These are phyloP conservation scores for Eucalyptus cloeziana DNA, from an alignment of 345 rosid genomes.

Conservation along the genomic window DNA sequence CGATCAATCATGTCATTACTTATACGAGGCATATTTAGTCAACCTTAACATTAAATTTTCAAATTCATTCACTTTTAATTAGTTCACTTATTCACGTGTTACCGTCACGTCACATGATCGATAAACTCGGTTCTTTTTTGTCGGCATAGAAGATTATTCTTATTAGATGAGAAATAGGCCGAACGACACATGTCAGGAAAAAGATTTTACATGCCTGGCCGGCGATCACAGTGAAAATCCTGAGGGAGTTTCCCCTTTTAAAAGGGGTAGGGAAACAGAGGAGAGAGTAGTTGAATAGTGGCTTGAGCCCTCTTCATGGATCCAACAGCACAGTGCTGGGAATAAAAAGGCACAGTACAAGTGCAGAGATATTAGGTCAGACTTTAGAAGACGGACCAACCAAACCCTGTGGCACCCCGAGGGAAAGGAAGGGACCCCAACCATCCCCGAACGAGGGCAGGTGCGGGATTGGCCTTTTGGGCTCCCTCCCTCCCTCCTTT, in stretches of 20 bases:
- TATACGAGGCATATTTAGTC: neutral
- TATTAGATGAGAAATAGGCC: neutral
- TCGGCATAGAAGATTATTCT: neutral
- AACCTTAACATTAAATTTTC: neutral
- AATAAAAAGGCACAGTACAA: neutral
- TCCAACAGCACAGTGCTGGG: neutral
- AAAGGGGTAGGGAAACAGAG: neutral
- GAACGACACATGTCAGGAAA: neutral
- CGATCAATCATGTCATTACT: neutral
- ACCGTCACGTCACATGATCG: neutral
- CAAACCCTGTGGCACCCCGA: neutral
- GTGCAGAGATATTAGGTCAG: neutral
- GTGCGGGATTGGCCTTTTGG: neutral
- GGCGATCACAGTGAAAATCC: neutral
- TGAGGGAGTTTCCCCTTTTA: neutral
- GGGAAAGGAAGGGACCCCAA: neutral
- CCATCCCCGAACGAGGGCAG: neutral
- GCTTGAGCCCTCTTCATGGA: neutral
- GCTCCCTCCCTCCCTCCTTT: neutral
- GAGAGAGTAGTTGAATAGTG: neutral
- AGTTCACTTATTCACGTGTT: neutral
- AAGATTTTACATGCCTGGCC: neutral
- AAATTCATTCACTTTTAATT: neutral
- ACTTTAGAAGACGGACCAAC: neutral
- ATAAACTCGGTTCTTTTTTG: neutral